Conservation (phyloP, 2,329 filamentous ascomycete species). For the Pseudofabraea citricarpa region DNA sequence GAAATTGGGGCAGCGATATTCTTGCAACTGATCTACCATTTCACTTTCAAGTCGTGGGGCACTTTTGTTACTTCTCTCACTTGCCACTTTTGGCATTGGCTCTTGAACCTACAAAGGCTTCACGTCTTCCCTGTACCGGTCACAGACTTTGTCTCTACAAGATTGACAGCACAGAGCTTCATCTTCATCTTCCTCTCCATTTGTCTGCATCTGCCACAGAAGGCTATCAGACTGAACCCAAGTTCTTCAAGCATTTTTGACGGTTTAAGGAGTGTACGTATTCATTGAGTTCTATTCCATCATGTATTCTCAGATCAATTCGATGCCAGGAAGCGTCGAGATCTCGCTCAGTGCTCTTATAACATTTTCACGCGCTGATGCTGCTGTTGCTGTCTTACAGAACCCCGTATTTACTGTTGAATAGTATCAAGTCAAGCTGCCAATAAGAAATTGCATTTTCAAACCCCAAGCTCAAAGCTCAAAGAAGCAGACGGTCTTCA, state of each 20-base stretch:
- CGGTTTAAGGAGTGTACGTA: slow-evolving; percentile 31
- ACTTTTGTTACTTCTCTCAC: too few relatives aligned
- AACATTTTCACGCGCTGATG: slow-evolving; percentile 28
- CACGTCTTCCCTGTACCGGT: too few relatives aligned
- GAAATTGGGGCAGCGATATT: too few relatives aligned
- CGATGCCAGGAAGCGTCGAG: slow-evolving; percentile 11
- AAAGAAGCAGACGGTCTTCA: too few relatives aligned
- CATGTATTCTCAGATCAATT: slow-evolving; percentile 23
- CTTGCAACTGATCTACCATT: too few relatives aligned
- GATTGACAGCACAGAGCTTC: slow-evolving; percentile 62
- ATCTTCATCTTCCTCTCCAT: slow-evolving; percentile 41
- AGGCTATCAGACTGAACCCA: slow-evolving; percentile 27
- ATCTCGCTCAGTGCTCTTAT: slow-evolving; percentile 5
- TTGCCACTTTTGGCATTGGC: too few relatives aligned
- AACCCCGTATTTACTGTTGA: slow-evolving; percentile 20
- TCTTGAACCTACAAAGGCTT: too few relatives aligned
- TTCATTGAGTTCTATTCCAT: slow-evolving; percentile 29
- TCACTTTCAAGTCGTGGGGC: too few relatives aligned
- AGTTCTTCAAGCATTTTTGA: slow-evolving; percentile 21
- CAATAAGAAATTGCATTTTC: slow-evolving; percentile 23
- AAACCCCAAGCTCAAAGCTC: slow-evolving; percentile 7
- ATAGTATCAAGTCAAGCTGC: slow-evolving; percentile 18
- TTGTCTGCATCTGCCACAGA: slow-evolving; percentile 29
- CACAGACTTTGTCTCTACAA: too few relatives aligned
- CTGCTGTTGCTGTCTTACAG: slow-evolving; percentile 22